Evolutionary conservation across 768 basidiomycete species (phyloP), one percentile per base, ranked within the genome.

Genomic region (Boletus sp.): DNA sequence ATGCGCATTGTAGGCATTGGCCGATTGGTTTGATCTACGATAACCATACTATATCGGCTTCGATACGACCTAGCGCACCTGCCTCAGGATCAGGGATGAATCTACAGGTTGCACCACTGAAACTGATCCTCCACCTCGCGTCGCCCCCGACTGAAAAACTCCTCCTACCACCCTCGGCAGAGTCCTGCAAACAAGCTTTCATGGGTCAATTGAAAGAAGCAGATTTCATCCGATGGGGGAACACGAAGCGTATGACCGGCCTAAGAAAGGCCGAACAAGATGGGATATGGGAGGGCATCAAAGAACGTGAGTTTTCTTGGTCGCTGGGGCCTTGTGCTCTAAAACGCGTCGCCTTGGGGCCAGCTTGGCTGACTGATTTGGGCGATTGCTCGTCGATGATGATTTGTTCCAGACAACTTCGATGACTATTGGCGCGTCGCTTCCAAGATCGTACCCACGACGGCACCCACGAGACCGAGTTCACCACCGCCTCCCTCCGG

Each of bases 121-220:
- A 86, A n/a, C 75, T 98, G 30, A 82, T 89, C 46, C 80, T 97
- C 28, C 96, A 97, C 68, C 83, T 98, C 33, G 87, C 87, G 2
- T 88, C 90, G 7, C 91, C 95, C 24, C 94, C 94, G 5, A 82
- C 80, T 7, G 94, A 94, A 58, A 94, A 89, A 68, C 82, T 98
- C 15, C 80, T 95, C 17, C 76, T 94, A 17, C 81, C 90, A 0
- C 88, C 93, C 5, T 84, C 83, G 54, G 76, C 87, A 20, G 96
- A 99, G 50, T 80, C 90, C 7, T 94, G 93, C 77, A 94, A 95
- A 69, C 89, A 91, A 61, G 86, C 90, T 4, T 99, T 93, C 71
- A 94, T 98, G 90, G 92, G 92, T 8, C 91, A 95, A 68, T 73
- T 96, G 44, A 97, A 98, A 67, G 96, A 99, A 71, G 95, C 93